These are phyloP conservation scores for Penicillium sumatraense DNA, from an alignment of 2,329 filamentous ascomycete genomes.

Conservation along the genomic window DNA sequence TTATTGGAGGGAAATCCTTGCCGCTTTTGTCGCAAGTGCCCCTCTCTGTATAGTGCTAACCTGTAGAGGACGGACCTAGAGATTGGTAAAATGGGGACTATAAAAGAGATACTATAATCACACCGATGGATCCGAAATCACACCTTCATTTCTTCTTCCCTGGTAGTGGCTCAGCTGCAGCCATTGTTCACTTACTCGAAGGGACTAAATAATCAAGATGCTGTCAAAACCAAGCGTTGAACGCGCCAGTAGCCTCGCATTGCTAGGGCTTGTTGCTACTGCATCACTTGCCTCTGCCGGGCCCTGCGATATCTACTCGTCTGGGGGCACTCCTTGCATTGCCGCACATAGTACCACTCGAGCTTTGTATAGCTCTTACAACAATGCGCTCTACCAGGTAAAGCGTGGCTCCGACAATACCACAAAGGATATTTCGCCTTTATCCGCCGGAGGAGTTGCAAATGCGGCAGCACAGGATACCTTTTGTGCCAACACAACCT, in stretches of 20 bases:
- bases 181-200: background rate
- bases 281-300: conserved; percentile 54
- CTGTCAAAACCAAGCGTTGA: conserved; percentile 33
- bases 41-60: background rate
- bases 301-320: conserved; percentile 66
- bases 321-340: conserved; percentile 64
- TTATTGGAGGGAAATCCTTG: conserved; percentile 14
- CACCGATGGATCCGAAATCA: background rate
- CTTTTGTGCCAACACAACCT: conserved; percentile 66
- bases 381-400: conserved; percentile 63
- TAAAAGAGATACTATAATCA: background rate
- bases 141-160: background rate
- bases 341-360: conserved; percentile 70
- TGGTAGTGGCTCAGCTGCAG: background rate
- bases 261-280: conserved; percentile 40
- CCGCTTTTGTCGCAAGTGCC: background rate
- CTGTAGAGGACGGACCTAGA: background rate
- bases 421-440: conserved; percentile 55
- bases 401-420: conserved; percentile 57
- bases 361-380: conserved; percentile 61
- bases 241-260: conserved; percentile 30
- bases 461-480: conserved; percentile 64
- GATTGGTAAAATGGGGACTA: background rate
- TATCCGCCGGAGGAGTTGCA: conserved; percentile 65
- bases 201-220: conserved; percentile 26